Base-by-base conservation (phyloP, 176 grass and related monocot genomes). In the Bothriochloa decipiens region DNA sequence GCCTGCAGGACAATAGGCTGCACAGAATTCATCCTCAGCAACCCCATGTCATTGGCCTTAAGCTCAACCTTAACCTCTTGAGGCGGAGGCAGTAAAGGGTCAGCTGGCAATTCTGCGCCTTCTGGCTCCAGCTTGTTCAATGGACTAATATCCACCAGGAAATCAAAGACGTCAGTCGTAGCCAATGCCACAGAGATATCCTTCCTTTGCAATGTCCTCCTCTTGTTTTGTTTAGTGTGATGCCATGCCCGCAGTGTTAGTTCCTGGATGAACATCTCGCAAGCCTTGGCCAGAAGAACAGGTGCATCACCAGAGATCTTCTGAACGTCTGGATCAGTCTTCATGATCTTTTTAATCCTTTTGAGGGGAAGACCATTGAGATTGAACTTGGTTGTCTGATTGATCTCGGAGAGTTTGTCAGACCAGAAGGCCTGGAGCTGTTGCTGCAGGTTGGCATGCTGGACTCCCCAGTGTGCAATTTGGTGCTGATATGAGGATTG, bases 401-500 rank as follows among this genome's bases (percentile, higher is more conserved):
- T 27, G 25, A 83, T 23, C 70, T 74, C 57, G 0, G 57, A 43
- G 70, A 83, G 11, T 22, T 32, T 41, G 14, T 65, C 11, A 0
- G 70, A 29, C 81, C 41, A 83, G 41, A 83, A 83, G 26, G n/a
- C 18, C 57, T 47, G 26, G 12, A 83, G 89, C 29, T 88, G 85
- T 57, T 27, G 70, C 53, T 83, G 16, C 3, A 73, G 81, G 18
- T 83, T 22, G 26, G 84, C 80, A 47, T 91, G 89, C 40, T 88
- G 85, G 18, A 73, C 85, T 25, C 87, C 81, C 70, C 74, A 65
- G 50, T 63, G 67, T 25, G 81, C 81, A 36, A 82, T 61, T 67
- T 90, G 91, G 57, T 92, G 77, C 71, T 84, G 84, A 77, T 84
- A 58, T 26, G 77, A 33, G 28, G 79, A 36, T 62, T 82, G 65